Percentiles rank a stretch among this genome's conserved stretches.
These are phyloP conservation scores for Euphorbia corollata DNA, from an alignment of 441 rosid genomes.

Conservation along the genomic window DNA sequence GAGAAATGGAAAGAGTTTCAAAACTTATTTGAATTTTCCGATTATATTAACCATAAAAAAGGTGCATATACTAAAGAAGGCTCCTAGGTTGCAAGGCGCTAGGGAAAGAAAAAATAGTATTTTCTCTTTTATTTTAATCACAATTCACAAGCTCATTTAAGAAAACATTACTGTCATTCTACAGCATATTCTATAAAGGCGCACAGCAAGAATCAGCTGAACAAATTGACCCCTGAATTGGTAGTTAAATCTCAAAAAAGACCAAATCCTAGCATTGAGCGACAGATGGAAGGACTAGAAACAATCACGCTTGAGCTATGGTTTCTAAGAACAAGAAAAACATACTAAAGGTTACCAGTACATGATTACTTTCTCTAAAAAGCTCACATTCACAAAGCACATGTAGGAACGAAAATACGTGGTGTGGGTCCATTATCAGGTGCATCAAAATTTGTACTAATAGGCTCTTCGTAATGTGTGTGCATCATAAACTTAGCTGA, in stretches of 20 bases:
- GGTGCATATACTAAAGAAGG: background rate
- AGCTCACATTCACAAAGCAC: background rate
- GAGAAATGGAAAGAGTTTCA: background rate
- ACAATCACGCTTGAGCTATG: background rate
- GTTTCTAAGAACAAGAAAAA: background rate
- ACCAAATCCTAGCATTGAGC: background rate
- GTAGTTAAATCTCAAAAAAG: background rate
- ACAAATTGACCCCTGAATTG: background rate
- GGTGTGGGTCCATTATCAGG: too few species aligned
- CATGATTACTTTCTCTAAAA: background rate
- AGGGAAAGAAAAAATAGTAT: background rate
- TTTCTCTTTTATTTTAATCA: background rate
- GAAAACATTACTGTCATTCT: background rate
- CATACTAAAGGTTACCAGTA: background rate
- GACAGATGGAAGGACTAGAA: background rate
- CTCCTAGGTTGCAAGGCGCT: background rate
- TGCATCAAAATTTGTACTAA: background rate
- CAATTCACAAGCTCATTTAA: background rate
- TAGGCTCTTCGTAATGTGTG: background rate
- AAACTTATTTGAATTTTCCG: background rate
- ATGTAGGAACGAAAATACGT: background rate
- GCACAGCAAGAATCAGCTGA: background rate
- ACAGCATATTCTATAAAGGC: background rate
- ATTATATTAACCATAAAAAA: background rate
- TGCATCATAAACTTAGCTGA: background rate